These are phyloP conservation scores for Mycena olivaceomarginata DNA, from an alignment of 768 basidiomycete genomes.

Conservation along the genomic window DNA sequence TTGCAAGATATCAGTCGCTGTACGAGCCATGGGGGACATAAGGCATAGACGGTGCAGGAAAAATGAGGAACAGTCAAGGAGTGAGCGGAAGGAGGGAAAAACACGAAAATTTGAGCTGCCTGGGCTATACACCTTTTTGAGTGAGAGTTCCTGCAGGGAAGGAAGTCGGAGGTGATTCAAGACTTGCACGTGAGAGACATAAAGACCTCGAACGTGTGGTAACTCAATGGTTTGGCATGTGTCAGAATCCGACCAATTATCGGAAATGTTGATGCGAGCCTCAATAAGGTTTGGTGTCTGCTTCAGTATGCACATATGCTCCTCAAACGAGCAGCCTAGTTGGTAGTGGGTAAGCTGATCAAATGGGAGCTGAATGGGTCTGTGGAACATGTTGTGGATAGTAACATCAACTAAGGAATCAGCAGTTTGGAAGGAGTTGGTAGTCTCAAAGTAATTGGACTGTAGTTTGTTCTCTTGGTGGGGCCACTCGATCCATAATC, in stretches of 20 bases:
- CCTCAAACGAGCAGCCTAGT: constrained; percentile 5
- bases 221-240: neutral
- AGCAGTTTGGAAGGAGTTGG: neutral
- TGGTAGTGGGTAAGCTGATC: constrained; percentile 20
- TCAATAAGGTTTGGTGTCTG: constrained; percentile 9
- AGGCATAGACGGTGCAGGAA: neutral
- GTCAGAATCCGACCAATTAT: neutral
- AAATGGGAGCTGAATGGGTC: no score
- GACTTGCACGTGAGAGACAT: neutral
- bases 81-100: neutral
- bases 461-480: neutral
- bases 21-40: neutral
- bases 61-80: neutral
- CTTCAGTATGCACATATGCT: no score
- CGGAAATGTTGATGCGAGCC: neutral
- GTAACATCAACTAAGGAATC: neutral
- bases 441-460: no score
- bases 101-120: no score
- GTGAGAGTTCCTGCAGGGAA: constrained; percentile 5
- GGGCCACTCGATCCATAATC: neutral
- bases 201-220: neutral
- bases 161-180: constrained; percentile 6
- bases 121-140: no score
- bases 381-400: neutral
- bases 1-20: neutral